Base-by-base conservation (phyloP, 768 basidiomycete genomes). In the Lyophyllum semitale region DNA sequence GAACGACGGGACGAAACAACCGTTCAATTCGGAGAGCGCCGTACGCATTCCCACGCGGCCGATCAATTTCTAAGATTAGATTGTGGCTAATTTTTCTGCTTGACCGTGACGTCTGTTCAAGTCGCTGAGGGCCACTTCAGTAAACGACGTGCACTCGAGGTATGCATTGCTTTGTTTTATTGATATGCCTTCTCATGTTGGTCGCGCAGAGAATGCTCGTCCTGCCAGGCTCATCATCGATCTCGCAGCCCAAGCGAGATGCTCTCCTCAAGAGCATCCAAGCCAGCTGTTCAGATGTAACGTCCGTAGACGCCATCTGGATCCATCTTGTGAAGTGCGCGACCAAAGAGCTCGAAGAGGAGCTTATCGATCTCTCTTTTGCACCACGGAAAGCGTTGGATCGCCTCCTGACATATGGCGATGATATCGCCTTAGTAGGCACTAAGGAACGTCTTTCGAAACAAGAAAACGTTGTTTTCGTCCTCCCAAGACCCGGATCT, bases 401-500 rank as follows among this genome's bases (percentile, higher is more conserved):
- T 59, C 79, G 80, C 20, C 82, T 99, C 8, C 73, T 99, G 54
- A 76, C 81, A 12, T 98, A 99, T 60, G 97, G 97, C 6, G 91
- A 95, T 66, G 78, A 91, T 68, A 71, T 83, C 57, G 74, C 79
- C 3, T 69, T 85, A 3, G 67, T 75, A 3, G 70, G 63, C 7
- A 86, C 87, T 0, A 58, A 67, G 11, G 59, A 67, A 20, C 65
- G 70, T 25, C 66, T 75, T n/a, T 63, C 76, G 48, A 64, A 66
- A 17, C 66, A 66, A 9, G 60, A 58, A 25, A 82, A 83, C 46
- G 73, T 86, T 11, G 72, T 85, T 38, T 96, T 85, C 67, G 85
- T 97, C 37, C 74, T 90, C 6, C 95, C 95, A 11, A 77, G 95
- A 54, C 80, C 85, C 8, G 95, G 96, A 3, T 95, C 95, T 3